These are phyloP conservation scores for Endotrypanum monterogeii DNA, from an alignment of 208 protist genomes.

Conservation along the genomic window DNA sequence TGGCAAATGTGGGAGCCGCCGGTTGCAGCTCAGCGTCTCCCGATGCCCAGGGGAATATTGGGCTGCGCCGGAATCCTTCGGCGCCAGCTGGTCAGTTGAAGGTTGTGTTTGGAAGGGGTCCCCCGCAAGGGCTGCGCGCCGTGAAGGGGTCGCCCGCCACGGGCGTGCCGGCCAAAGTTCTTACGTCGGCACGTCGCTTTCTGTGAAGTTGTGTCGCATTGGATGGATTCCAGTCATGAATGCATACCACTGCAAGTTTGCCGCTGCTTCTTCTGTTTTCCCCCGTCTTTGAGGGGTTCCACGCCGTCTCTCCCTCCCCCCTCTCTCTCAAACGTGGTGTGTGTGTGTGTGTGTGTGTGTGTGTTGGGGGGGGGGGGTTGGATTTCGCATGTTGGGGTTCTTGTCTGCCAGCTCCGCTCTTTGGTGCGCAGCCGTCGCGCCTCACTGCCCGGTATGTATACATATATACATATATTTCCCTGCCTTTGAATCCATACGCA, in stretches of 20 bases:
- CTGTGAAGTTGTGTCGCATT: neutral
- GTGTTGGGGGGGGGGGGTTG: neutral
- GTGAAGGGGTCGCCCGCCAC: neutral
- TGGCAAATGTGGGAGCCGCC: neutral
- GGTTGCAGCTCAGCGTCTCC: neutral
- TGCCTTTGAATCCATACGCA: too few species aligned
- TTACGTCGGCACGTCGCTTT: conserved; percentile 8
- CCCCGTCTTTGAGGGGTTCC: neutral
- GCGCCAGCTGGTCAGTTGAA: neutral
- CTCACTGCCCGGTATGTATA: too few species aligned
- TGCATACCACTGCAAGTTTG: neutral
- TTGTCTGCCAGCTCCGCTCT: too few species aligned
- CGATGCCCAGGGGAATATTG: neutral
- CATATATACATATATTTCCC: too few species aligned
- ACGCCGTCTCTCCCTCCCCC: neutral
- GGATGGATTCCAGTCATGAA: neutral
- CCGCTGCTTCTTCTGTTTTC: neutral
- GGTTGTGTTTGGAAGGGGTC: too few species aligned
- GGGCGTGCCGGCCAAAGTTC: neutral
- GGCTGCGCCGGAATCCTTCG: conserved; percentile 1
- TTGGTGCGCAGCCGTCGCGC: too few species aligned
- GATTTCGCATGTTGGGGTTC: neutral
- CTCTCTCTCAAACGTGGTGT: neutral
- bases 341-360: conserved; percentile 1
- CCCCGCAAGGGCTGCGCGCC: neutral